These are phyloP conservation scores for Dentipellis fragilis DNA, from an alignment of 768 basidiomycete genomes.

Conservation along the genomic window DNA sequence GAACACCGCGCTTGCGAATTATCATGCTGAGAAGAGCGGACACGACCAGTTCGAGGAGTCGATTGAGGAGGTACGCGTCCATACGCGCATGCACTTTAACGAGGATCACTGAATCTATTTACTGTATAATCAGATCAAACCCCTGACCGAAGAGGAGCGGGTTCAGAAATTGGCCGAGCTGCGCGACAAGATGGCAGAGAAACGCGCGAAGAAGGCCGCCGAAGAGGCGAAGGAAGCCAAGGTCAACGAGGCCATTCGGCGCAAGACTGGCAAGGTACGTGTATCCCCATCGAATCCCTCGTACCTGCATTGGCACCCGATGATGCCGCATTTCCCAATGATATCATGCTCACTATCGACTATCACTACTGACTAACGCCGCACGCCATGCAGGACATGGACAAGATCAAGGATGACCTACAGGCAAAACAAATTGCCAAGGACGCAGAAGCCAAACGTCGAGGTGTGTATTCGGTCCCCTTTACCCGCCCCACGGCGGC, in stretches of 20 bases:
- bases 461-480: slow-evolving; percentile 37
- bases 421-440: slow-evolving; percentile 72
- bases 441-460: slow-evolving; percentile 73
- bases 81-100: neutral
- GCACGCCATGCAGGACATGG: slow-evolving; percentile 43
- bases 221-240: slow-evolving; percentile 66
- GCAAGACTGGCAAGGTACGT: slow-evolving; percentile 76
- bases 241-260: slow-evolving; percentile 66
- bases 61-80: slow-evolving; percentile 66
- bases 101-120: neutral
- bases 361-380: neutral
- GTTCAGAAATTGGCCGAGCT: slow-evolving; percentile 72
- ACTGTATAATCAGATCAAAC: slow-evolving; percentile 55
- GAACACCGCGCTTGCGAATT: slow-evolving; percentile 82
- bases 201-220: slow-evolving; percentile 61
- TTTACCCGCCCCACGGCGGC: neutral
- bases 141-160: slow-evolving; percentile 92
- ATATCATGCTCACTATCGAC: neutral
- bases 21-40: slow-evolving; percentile 90
- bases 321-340: neutral
- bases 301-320: neutral
- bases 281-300: neutral
- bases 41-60: slow-evolving; percentile 96
- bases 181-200: slow-evolving; percentile 67
- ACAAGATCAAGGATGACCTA: slow-evolving; percentile 64